Evolutionary conservation across 2,329 filamentous ascomycete genomes (phyloP), one percentile per base, ranked within the genome.

Genomic region (Helotiales sp.): DNA sequence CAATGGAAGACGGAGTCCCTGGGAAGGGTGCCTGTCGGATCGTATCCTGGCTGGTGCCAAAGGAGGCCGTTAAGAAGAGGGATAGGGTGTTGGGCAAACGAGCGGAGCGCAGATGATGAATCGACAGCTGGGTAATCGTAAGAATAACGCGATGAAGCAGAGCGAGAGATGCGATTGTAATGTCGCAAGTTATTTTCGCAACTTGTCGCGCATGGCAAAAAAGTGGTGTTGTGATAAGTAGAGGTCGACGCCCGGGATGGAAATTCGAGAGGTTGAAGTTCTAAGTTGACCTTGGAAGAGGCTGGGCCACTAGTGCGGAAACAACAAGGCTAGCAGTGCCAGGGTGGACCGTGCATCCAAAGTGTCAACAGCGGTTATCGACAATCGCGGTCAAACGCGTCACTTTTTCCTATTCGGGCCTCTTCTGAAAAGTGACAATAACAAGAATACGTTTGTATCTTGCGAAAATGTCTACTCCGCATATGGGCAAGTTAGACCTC

Each of bases 401-500:
- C 63, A 66, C 59, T 32, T 67, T 40, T 64, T 65, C 61, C 64
- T 65, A 60, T 58, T 67, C 43, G 10, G 47, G 37, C 34, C 13
- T 59, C 43, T 62, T 59, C n/a, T 40, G 43, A 32, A 60, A 54
- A 30, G 11, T 47, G 30, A 55, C 22, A 34, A 45, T 22, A 43
- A 57, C 30, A 40, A 55, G 61, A 49, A 30, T 30, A 50, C 32
- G 40, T 57, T 50, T 37, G 26, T 11, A 59, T 58, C 11, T 60
- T 34, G 30, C 49, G 13, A 73, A 43, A 15, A 73, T 75, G 77
- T 77, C 79, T 37, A 80, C 80, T 47, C 82, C 84, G 66, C 80
- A 84, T 71, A 81, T 87, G 73, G 82, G 85, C 64, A 81, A 81
- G 68, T 79, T 85, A 22, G 79, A 80, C 65, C 78, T 87, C 37